phyloP scores from a whole-genome alignment of 1,284 basidiomycete genomes.

The Austroboletus olivaceoglutinosus region DNA sequence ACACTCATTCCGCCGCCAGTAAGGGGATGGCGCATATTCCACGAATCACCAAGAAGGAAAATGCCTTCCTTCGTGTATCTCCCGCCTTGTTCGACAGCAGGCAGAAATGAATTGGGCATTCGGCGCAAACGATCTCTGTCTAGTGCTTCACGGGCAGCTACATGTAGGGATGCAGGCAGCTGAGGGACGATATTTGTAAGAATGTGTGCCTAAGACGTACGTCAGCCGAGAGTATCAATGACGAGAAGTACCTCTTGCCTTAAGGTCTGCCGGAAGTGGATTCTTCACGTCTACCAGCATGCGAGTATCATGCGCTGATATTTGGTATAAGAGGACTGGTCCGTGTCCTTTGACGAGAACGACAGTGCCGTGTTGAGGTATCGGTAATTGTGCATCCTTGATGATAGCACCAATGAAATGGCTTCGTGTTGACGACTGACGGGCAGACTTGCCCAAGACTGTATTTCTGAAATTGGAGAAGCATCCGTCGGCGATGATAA shows the following conservation, averaged over 20 bases:
- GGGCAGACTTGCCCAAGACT: constrained; percentile 43
- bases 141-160: constrained; percentile 61
- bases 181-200: constrained; percentile 71
- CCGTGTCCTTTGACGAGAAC: constrained; percentile 61
- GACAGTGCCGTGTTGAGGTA: constrained; percentile 75
- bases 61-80: constrained; percentile 63
- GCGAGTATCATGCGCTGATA: constrained; percentile 77
- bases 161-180: constrained; percentile 70
- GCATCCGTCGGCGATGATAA: constrained; percentile 92
- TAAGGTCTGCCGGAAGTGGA: constrained; percentile 82
- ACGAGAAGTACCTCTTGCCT: constrained; percentile 43
- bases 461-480: constrained; percentile 79
- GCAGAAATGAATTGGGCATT: constrained; percentile 97
- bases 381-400: constrained; percentile 63
- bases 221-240: not conserved
- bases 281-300: constrained; percentile 92
- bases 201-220: constrained; percentile 57
- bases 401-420: constrained; percentile 74
- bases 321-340: constrained; percentile 78
- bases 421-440: constrained; percentile 51
- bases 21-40: constrained; percentile 99
- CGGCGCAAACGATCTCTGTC: constrained; percentile 73
- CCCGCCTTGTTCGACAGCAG: constrained; percentile 77
- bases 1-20: constrained; percentile 98
- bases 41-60: constrained; percentile 91